Evolutionary conservation across 1,284 basidiomycete species (phyloP).

Genomic region (Moesziomyces sp.): DNA sequence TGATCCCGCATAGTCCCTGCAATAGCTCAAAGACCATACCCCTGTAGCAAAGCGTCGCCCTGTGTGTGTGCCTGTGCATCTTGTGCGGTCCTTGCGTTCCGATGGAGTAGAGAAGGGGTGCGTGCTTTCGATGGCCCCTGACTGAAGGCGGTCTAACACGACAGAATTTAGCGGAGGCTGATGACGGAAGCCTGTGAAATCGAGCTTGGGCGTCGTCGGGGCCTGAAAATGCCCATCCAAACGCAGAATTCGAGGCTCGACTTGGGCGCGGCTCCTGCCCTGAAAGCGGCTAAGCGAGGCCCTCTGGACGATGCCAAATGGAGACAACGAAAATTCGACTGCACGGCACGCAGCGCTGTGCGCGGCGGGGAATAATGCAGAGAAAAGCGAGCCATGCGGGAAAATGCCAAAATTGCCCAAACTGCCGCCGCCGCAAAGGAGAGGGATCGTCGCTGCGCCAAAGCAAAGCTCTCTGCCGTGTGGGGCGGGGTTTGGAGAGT

Average conservation of each 20-base stretch:
- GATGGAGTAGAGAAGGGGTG: not conserved
- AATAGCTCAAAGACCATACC: not conserved
- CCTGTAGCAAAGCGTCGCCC: not conserved
- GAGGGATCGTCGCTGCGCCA: slow-evolving; percentile 12
- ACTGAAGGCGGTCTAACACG: too few relatives aligned
- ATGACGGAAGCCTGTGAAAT: slow-evolving; percentile 10
- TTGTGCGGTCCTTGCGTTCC: too few relatives aligned
- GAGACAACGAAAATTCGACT: not conserved
- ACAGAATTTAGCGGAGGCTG: too few relatives aligned
- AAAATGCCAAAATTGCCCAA: too few relatives aligned
- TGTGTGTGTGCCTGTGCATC: too few relatives aligned
- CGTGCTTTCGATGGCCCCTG: not conserved
- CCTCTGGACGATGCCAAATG: not conserved
- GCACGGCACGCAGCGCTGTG: too few relatives aligned
- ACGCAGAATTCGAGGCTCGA: not conserved
- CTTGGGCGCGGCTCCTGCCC: not conserved
- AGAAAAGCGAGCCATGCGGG: too few relatives aligned
- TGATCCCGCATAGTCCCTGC: not conserved
- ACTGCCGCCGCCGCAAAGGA: not conserved
- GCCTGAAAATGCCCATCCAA: slow-evolving; percentile 3
- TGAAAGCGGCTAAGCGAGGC: slow-evolving; percentile 6
- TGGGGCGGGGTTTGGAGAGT: slow-evolving; percentile 5
- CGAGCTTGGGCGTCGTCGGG: slow-evolving; percentile 1
- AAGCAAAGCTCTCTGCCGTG: not conserved
- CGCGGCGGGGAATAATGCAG: slow-evolving; percentile 16